A percentile compares a stretch with the other conserved stretches of the same genome.
Evolutionary conservation across 306 rosid species (phyloP).

Genomic region (Rosa chinensis): DNA sequence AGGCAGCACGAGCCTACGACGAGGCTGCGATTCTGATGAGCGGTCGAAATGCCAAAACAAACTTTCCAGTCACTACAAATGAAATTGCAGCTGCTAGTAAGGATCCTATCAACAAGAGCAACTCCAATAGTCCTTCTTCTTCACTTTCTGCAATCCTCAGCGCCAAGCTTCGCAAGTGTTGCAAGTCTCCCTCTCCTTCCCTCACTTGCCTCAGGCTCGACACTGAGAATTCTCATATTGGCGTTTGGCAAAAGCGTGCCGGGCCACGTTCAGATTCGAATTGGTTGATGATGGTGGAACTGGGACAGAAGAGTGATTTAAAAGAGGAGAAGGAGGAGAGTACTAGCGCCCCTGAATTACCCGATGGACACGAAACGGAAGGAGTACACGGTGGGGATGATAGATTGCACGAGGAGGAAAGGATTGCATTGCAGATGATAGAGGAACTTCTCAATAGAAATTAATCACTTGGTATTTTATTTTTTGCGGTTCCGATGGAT

Average conservation of each 20-base stretch:
- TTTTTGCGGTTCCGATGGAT: not conserved
- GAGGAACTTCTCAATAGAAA: constrained; percentile 72
- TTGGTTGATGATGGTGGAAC: constrained; percentile 84
- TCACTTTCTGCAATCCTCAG: constrained; percentile 57
- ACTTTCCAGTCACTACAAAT: constrained; percentile 52
- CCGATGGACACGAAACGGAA: not conserved
- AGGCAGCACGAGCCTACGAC: constrained; percentile 87
- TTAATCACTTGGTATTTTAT: constrained; percentile 11
- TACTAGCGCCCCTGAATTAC: not conserved
- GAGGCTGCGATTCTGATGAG: constrained; percentile 84
- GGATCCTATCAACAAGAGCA: not conserved
- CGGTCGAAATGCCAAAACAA: constrained; percentile 80
- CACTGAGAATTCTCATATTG: constrained; percentile 70
- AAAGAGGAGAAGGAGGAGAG: not conserved
- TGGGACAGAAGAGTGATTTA: constrained; percentile 27
- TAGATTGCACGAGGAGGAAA: constrained; percentile 51
- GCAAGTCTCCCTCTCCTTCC: constrained; percentile 68
- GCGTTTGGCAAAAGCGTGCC: constrained; percentile 76
- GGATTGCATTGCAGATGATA: constrained; percentile 68
- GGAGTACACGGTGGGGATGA: constrained; percentile 27
- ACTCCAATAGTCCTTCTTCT: constrained; percentile 12
- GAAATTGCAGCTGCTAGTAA: constrained; percentile 18
- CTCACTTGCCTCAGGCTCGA: constrained; percentile 83
- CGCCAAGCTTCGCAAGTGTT: constrained; percentile 63
- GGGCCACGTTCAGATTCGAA: constrained; percentile 60